These are phyloP conservation scores for Microcyclospora tardicrescens DNA, from an alignment of 2,329 filamentous ascomycete species.

Conservation along the genomic window DNA sequence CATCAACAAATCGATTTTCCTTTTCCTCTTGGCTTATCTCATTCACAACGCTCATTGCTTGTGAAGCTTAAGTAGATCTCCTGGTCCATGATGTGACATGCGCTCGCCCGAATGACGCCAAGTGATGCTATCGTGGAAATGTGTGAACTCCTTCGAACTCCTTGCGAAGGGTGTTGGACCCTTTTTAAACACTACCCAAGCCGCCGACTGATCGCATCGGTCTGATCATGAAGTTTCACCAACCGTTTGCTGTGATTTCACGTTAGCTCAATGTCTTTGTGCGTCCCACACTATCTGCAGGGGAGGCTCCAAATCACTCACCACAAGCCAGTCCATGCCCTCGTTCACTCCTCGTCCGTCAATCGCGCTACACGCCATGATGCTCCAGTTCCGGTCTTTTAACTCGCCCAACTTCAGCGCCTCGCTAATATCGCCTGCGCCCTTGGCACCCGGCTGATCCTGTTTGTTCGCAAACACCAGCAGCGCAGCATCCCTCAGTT, in stretches of 20 bases:
- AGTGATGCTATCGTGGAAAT: no score
- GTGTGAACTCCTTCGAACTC: no score
- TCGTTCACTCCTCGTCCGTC: slow-evolving; percentile 90
- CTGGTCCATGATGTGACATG: no score
- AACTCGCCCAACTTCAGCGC: slow-evolving; percentile 80
- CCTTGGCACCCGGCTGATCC: slow-evolving; percentile 92
- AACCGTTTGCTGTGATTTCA: slow-evolving; percentile 11
- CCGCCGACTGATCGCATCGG: no score
- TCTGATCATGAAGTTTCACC: slow-evolving; percentile 6
- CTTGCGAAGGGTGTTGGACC: no score
- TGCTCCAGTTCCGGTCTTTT: slow-evolving; percentile 96
- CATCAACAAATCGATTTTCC: no score
- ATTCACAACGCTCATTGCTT: no score
- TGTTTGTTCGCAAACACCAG: slow-evolving; percentile 99
- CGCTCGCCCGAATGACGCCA: no score
- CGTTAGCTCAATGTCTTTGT: slow-evolving; percentile 2
- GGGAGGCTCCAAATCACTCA: slow-evolving; percentile 31
- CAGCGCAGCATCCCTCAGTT: slow-evolving; percentile 81
- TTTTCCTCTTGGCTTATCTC: no score
- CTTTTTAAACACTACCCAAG: no score
- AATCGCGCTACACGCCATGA: slow-evolving; percentile 92
- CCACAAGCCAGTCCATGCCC: slow-evolving; percentile 98
- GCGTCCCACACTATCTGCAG: neutral
- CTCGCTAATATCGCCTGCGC: slow-evolving; percentile 91
- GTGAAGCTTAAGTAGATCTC: no score